Conservation (phyloP, 352 stramenopile genomes). For the Globisporangium cystogenes region DNA sequence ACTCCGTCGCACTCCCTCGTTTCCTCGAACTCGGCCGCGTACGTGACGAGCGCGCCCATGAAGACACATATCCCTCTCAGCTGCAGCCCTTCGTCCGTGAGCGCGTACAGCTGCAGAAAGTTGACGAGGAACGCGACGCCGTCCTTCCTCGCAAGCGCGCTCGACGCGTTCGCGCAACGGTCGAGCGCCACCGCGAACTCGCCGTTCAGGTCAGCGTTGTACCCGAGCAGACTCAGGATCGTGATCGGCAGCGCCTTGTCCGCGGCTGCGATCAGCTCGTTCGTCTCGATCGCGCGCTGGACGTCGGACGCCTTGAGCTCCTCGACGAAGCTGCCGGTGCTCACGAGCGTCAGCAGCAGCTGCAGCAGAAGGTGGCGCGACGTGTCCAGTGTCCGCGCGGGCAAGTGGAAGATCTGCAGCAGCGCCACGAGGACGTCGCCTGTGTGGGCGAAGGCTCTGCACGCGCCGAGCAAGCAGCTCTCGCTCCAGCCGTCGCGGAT, state of each 20-base stretch:
- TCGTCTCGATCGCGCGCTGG: conserved; percentile 52
- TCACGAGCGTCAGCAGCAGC: conserved; percentile 48
- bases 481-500: conserved; percentile 13
- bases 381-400: conserved; percentile 13
- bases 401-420: conserved; percentile 30
- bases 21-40: conserved; percentile 8
- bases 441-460: conserved; percentile 3
- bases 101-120: conserved; percentile 58
- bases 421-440: conserved; percentile 26
- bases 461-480: conserved; percentile 7
- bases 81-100: conserved; percentile 44
- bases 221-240: conserved; percentile 60
- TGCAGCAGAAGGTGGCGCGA: conserved; percentile 42
- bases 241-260: conserved; percentile 58
- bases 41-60: conserved; percentile 38
- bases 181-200: conserved; percentile 47
- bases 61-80: conserved; percentile 42
- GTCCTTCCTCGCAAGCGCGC: conserved; percentile 21
- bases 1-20: conserved; percentile 7
- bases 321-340: conserved; percentile 37
- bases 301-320: conserved; percentile 49
- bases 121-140: conserved; percentile 46
- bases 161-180: conserved; percentile 23
- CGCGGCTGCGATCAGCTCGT: conserved; percentile 33
- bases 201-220: conserved; percentile 61